Base-by-base conservation (phyloP, 768 basidiomycete species). In the Auricularia sp. region DNA sequence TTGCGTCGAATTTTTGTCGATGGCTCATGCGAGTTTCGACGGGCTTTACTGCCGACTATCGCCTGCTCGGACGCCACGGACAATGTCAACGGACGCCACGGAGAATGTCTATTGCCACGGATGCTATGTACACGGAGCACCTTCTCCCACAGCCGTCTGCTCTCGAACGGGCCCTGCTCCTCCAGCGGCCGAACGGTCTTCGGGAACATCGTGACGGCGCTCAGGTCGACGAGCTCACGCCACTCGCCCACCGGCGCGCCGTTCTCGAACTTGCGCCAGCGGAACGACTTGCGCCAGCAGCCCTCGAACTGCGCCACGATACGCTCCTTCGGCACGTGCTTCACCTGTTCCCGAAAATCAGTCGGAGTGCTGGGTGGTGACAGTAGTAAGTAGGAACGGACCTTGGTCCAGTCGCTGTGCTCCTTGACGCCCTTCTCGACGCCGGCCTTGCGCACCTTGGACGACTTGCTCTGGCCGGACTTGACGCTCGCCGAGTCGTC, bases 261-360 rank as follows among this genome's bases (percentile, higher is more conserved):
- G 70, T 62, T 66, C 62, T 73, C 77, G 29, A 82, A 81, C 56
- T 81, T 82, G 72, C 86, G 86, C 87, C 91, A 98, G 61, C 86
- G 85, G 72, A 99, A 84, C 63, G 81, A 80, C 63, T 87, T 86
- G 66, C 85, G 81, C 97, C 97, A 99, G 54, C 85, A 84, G 0
- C 97, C 97, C 63, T 96, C 92, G 65, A 98, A 83, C 51, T 84
- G 81, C 6, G 90, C 95, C 11, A 93, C 87, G 59, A 94, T 75
- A 61, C 85, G 81, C 35, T 86, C 82, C 56, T 81, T 78, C 3
- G 96, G 95, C 11, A 99, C 94, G 68, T 98, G 90, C 76, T 92
- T 98, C 69, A 94, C 84, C 68, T 74, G 76, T 4, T 70, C 73
- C 71, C 76, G 80, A 5, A 62, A 65, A 54, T 72, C 72, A n/a